Conservation (phyloP, 768 basidiomycete genomes). For the Rossbeevera mucosa region DNA sequence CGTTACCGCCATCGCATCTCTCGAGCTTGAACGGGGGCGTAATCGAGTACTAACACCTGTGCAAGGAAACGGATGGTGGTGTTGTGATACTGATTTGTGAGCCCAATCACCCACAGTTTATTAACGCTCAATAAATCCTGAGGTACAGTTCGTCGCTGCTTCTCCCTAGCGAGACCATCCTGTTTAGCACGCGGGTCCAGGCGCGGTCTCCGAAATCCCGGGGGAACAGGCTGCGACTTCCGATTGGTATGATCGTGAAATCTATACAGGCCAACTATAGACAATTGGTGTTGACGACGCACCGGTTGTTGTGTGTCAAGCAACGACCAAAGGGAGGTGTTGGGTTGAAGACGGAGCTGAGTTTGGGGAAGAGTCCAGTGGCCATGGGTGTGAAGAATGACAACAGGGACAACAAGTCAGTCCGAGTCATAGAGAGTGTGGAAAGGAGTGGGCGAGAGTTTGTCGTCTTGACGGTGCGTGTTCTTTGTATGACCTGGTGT, state of each 20-base stretch:
- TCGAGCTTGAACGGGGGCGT: conserved; percentile 45
- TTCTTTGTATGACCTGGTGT: neutral
- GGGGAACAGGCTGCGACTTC: conserved; percentile 50
- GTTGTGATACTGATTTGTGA: conserved; percentile 42
- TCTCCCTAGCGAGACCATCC: conserved; percentile 39
- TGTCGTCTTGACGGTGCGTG: conserved; percentile 54
- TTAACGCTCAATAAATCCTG: neutral
- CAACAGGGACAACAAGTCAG: too few relatives aligned
- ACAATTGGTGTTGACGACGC: conserved; percentile 53
- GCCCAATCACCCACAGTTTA: conserved; percentile 8
- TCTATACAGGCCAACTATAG: conserved; percentile 49
- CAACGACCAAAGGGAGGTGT: conserved; percentile 32
- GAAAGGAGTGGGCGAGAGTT: conserved; percentile 55
- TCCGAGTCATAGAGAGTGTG: conserved; percentile 43
- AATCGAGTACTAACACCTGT: conserved; percentile 51
- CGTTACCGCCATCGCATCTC: conserved; percentile 30
- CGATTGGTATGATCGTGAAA: conserved; percentile 44
- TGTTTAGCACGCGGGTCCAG: conserved; percentile 53
- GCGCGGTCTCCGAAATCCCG: conserved; percentile 50
- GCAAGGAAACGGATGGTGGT: conserved; percentile 39
- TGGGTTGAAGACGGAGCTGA: conserved; percentile 48
- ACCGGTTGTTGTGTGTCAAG: conserved; percentile 56
- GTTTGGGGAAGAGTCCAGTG: conserved; percentile 26
- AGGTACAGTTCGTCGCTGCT: conserved; percentile 35
- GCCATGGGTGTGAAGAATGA: conserved; percentile 12